These are phyloP conservation scores for Thielaviopsis ethacetica DNA, from an alignment of 2,329 filamentous ascomycete species.

Conservation along the genomic window DNA sequence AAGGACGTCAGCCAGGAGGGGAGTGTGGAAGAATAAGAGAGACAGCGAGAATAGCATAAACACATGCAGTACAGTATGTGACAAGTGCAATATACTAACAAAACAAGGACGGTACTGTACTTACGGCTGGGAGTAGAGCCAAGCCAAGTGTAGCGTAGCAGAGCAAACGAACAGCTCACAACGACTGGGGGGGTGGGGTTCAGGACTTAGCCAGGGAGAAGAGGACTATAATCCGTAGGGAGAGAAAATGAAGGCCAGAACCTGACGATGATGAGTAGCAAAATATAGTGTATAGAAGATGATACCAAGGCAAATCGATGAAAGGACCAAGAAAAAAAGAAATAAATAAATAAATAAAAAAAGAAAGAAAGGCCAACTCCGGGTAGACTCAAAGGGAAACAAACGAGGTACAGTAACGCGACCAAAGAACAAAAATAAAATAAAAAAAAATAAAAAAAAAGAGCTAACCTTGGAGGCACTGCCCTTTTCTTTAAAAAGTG, in stretches of 20 bases:
- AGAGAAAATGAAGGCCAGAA: neutral
- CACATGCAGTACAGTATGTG: neutral
- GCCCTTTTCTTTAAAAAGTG: slow-evolving; percentile 7
- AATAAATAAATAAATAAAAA: too few relatives aligned
- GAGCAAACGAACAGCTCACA: neutral
- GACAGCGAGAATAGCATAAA: neutral
- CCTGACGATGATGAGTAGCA: neutral
- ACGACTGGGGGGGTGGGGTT: neutral
- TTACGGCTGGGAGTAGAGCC: too few relatives aligned
- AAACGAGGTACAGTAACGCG: neutral
- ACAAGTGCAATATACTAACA: neutral
- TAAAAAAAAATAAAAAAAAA: neutral
- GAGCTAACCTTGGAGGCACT: neutral
- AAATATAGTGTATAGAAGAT: neutral
- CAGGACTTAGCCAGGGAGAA: neutral
- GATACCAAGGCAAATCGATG: neutral
- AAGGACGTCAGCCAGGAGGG: neutral
- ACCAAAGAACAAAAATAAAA: neutral
- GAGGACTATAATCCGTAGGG: neutral
- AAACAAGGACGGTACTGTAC: too few relatives aligned
- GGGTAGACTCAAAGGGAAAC: neutral
- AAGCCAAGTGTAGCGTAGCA: too few relatives aligned
- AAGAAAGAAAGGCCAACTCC: neutral
- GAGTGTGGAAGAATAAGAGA: neutral
- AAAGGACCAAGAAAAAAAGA: neutral